Evolutionary conservation across 768 basidiomycete genomes (phyloP).

Genomic region (Rhizopogon salebrosus): DNA sequence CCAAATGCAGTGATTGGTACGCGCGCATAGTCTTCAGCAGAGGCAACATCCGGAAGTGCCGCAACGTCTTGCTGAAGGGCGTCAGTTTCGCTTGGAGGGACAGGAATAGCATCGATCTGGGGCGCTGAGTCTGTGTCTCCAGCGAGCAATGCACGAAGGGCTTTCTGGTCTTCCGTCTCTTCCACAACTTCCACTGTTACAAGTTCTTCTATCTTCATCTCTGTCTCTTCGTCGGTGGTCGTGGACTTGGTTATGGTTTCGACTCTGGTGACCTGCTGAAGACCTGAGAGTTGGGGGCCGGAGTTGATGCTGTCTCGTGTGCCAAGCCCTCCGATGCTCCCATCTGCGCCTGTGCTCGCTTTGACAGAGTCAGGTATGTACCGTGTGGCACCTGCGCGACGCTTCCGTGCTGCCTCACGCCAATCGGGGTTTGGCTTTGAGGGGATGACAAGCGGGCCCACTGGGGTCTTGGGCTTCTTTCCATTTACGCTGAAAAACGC

Average conservation of each 20-base stretch:
- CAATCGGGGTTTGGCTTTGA: conserved; percentile 86
- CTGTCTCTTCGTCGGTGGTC: conserved; percentile 11
- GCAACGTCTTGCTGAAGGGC: conserved; percentile 81
- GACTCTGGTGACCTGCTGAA: conserved; percentile 40
- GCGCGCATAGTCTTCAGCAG: conserved; percentile 81
- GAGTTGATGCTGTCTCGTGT: conserved; percentile 73
- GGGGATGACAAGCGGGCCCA: conserved; percentile 79
- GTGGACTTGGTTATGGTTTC: neutral
- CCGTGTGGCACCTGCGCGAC: conserved; percentile 25
- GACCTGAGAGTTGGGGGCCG: conserved; percentile 63
- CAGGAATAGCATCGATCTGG: conserved; percentile 59
- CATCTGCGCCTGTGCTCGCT: conserved; percentile 55
- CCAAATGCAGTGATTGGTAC: conserved; percentile 93
- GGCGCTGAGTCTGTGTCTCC: conserved; percentile 32
- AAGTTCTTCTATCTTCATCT: conserved; percentile 19
- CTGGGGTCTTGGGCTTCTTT: conserved; percentile 35
- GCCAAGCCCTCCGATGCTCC: conserved; percentile 74
- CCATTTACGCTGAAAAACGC: conserved; percentile 35
- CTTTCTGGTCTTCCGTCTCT: conserved; percentile 73
- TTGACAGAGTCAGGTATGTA: conserved; percentile 64
- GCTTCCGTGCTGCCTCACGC: conserved; percentile 71
- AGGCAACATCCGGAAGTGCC: conserved; percentile 71
- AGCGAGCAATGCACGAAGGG: conserved; percentile 75
- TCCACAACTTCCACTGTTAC: conserved; percentile 30
- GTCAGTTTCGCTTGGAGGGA: conserved; percentile 66